These are phyloP conservation scores for Globisporangium canariense DNA, from an alignment of 352 stramenopile genomes.

Conservation along the genomic window DNA sequence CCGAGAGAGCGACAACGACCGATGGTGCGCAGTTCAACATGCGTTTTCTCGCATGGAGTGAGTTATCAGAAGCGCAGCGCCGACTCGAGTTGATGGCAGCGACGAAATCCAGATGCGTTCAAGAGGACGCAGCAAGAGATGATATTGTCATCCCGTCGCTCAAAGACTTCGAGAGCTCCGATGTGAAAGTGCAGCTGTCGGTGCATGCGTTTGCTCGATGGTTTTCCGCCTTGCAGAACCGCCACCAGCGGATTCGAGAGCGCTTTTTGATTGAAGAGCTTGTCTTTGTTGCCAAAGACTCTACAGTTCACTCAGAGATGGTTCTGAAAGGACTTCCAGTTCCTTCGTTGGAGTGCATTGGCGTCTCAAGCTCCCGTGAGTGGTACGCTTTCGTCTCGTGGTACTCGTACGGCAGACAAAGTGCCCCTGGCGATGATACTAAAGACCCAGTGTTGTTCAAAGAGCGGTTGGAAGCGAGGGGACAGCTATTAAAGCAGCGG, in stretches of 20 bases:
- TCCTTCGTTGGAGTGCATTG: conserved; percentile 24
- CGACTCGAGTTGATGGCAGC: conserved; percentile 52
- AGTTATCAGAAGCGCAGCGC: conserved; percentile 36
- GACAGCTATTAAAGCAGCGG: conserved; percentile 33
- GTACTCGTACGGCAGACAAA: conserved; percentile 40
- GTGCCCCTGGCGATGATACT: neutral
- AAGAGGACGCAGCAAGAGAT: conserved; percentile 34
- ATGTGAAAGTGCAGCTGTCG: conserved; percentile 41
- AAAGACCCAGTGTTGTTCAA: conserved; percentile 18
- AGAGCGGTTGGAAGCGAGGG: conserved; percentile 33
- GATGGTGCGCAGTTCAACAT: conserved; percentile 6
- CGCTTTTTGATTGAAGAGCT: conserved; percentile 60
- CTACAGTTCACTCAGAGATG: conserved; percentile 35
- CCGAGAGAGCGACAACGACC: neutral
- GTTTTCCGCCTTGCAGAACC: conserved; percentile 41
- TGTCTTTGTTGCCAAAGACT: conserved; percentile 42
- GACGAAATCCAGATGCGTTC: conserved; percentile 45
- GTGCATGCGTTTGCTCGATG: conserved; percentile 56
- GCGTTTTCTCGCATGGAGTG: conserved; percentile 38
- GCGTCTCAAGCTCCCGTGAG: conserved; percentile 16
- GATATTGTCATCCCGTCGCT: conserved; percentile 33
- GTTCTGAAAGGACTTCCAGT: conserved; percentile 26
- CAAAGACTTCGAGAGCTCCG: conserved; percentile 41
- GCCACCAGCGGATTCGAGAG: conserved; percentile 46
- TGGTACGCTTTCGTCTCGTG: conserved; percentile 54